phyloP scores from a whole-genome alignment of 352 stramenopile genomes.

The Pythium aquatile region DNA sequence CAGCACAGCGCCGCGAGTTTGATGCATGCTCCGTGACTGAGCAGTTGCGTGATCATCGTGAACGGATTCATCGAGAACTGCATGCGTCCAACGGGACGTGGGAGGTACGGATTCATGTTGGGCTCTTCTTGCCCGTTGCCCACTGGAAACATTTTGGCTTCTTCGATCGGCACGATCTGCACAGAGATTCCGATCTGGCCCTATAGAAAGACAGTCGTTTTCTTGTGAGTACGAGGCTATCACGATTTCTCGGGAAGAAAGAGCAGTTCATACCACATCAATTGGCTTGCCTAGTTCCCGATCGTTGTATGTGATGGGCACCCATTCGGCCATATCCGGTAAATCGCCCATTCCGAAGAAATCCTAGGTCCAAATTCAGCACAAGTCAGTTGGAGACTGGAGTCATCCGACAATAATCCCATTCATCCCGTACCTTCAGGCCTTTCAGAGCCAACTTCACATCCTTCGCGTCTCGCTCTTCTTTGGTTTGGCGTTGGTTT shows the following conservation, averaged over 20 bases:
- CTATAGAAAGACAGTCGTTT: slow-evolving; percentile 14
- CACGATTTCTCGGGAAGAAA: no score
- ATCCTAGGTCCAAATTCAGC: slow-evolving; percentile 29
- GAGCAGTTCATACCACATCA: slow-evolving; percentile 42
- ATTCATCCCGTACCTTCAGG: slow-evolving; percentile 34
- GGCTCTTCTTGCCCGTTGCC: slow-evolving; percentile 81
- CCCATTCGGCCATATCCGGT: slow-evolving; percentile 70
- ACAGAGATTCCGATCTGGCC: slow-evolving; percentile 59
- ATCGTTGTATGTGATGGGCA: slow-evolving; percentile 76
- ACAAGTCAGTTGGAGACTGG: no score
- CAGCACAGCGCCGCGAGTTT: slow-evolving; percentile 47
- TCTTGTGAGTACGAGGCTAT: no score
- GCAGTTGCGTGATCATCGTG: slow-evolving; percentile 71
- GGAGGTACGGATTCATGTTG: slow-evolving; percentile 91
- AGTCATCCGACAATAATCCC: not conserved
- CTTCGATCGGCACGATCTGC: slow-evolving; percentile 84
- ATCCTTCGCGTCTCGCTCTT: slow-evolving; percentile 53
- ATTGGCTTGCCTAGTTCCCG: slow-evolving; percentile 60
- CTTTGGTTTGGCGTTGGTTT: slow-evolving; percentile 41
- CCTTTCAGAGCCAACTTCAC: slow-evolving; percentile 48
- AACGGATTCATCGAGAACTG: slow-evolving; percentile 82
- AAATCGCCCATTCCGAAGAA: slow-evolving; percentile 76
- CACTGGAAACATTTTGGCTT: slow-evolving; percentile 66
- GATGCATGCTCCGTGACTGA: slow-evolving; percentile 60
- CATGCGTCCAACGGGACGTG: slow-evolving; percentile 83